These are phyloP conservation scores for Magnaporthiopsis rhizophila DNA, from an alignment of 2,329 filamentous ascomycete genomes.

Conservation along the genomic window DNA sequence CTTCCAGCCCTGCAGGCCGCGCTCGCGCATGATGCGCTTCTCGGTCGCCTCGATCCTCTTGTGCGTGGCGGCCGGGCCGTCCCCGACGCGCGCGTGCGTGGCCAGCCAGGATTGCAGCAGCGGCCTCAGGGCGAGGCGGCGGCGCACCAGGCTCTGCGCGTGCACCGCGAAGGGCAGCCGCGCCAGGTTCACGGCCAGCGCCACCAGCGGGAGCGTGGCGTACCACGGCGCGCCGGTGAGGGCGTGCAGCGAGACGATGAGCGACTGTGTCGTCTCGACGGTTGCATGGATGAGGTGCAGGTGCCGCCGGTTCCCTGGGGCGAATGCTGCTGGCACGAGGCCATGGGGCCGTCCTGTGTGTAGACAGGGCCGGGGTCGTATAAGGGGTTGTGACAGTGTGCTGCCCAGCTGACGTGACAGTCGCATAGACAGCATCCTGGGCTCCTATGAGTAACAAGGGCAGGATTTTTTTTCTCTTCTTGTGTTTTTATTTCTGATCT, in stretches of 20 bases:
- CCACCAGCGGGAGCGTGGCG: constrained; percentile 43
- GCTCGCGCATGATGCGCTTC: constrained; percentile 20
- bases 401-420: neutral
- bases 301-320: neutral
- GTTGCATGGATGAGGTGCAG: constrained; percentile 16
- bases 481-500: neutral
- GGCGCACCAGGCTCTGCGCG: constrained; percentile 21
- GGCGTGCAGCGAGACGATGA: constrained; percentile 35
- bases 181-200: constrained; percentile 27
- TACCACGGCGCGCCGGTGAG: constrained; percentile 42
- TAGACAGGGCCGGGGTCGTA: neutral
- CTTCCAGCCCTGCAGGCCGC: constrained; percentile 41
- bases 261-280: constrained; percentile 31
- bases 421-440: neutral
- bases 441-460: neutral
- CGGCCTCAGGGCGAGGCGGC: constrained; percentile 20
- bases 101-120: constrained; percentile 25
- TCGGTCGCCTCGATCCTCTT: constrained; percentile 18
- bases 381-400: neutral
- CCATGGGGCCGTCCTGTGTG: no score
- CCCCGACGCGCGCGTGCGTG: constrained; percentile 13
- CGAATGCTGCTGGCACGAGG: neutral
- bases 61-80: constrained; percentile 16
- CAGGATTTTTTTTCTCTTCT: neutral
- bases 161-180: constrained; percentile 40